A percentile compares a stretch with the other conserved stretches of the same genome.
Evolutionary conservation across 2,329 filamentous ascomycete species (phyloP).

Genomic region (Aspergillus brasiliensis): DNA sequence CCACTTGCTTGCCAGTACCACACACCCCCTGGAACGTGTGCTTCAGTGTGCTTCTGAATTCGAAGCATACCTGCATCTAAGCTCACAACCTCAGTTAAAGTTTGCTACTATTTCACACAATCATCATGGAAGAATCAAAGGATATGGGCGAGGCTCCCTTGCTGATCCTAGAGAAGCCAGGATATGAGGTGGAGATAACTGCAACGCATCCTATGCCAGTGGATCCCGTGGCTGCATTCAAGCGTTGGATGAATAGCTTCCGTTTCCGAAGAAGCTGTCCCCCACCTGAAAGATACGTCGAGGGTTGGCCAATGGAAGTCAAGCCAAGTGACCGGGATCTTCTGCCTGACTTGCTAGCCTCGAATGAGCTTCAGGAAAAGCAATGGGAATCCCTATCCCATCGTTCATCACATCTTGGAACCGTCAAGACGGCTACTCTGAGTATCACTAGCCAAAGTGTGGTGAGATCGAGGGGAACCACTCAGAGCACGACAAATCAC

Average conservation of each 20-base stretch:
- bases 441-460: conserved; percentile 75
- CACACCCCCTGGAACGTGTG: background rate
- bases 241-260: conserved; percentile 43
- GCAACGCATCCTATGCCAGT: background rate
- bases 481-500: conserved; percentile 59
- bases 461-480: conserved; percentile 60
- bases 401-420: conserved; percentile 78
- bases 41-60: background rate
- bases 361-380: conserved; percentile 36
- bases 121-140: conserved; percentile 18
- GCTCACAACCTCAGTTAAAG: no score
- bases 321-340: conserved; percentile 19
- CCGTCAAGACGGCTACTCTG: conserved; percentile 76
- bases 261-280: conserved; percentile 29
- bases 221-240: conserved; percentile 31
- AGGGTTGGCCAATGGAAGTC: conserved; percentile 39
- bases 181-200: conserved; percentile 9
- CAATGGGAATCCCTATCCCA: conserved; percentile 68
- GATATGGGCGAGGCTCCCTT: conserved; percentile 10
- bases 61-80: background rate
- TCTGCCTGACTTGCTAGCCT: conserved; percentile 16
- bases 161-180: conserved; percentile 3
- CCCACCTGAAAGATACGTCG: conserved; percentile 31
- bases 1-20: background rate
- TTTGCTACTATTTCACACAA: background rate